These are phyloP conservation scores for Neopestalotiopsis sp. DNA, from an alignment of 2,329 filamentous ascomycete genomes.

Conservation along the genomic window DNA sequence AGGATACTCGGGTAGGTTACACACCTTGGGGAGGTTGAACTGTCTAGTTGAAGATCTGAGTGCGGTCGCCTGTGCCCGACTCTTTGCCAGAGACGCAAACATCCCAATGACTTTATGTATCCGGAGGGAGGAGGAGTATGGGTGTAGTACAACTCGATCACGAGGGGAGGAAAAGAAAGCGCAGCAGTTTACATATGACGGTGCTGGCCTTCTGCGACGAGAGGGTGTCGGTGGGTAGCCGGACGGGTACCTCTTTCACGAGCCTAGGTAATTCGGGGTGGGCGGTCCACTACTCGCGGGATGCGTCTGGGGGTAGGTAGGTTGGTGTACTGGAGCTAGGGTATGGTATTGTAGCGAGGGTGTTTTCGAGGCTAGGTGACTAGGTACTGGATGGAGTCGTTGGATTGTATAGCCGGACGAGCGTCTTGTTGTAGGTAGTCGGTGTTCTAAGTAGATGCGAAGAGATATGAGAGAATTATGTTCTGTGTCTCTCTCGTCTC, in stretches of 20 bases:
- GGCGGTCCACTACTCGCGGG: conserved; percentile 13
- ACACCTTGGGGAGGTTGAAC: conserved; percentile 31
- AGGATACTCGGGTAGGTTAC: conserved; percentile 7
- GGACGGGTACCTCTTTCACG: conserved; percentile 13
- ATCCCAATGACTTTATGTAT: conserved; percentile 31
- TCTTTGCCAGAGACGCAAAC: conserved; percentile 40
- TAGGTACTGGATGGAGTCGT: not conserved
- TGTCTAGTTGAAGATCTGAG: conserved; percentile 35
- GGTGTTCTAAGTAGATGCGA: too few species aligned
- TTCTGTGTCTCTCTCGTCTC: too few species aligned
- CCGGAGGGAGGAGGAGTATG: conserved; percentile 21
- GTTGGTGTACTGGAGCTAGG: not conserved
- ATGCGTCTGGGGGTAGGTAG: not conserved
- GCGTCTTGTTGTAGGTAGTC: not conserved
- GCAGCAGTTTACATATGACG: conserved; percentile 13
- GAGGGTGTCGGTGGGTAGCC: conserved; percentile 17
- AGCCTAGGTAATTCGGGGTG: conserved; percentile 20
- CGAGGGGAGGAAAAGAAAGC: conserved; percentile 12
- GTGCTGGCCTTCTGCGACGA: conserved; percentile 21
- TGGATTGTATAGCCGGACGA: not conserved
- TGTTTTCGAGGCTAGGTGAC: not conserved
- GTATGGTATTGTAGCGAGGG: not conserved
- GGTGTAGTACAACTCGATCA: conserved; percentile 1
- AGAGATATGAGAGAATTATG: too few species aligned
- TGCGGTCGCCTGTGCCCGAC: conserved; percentile 39